Evolutionary conservation across 2,329 filamentous ascomycete species (phyloP), one percentile per base, ranked within the genome.

Genomic region (Raffaelea albimanens): DNA sequence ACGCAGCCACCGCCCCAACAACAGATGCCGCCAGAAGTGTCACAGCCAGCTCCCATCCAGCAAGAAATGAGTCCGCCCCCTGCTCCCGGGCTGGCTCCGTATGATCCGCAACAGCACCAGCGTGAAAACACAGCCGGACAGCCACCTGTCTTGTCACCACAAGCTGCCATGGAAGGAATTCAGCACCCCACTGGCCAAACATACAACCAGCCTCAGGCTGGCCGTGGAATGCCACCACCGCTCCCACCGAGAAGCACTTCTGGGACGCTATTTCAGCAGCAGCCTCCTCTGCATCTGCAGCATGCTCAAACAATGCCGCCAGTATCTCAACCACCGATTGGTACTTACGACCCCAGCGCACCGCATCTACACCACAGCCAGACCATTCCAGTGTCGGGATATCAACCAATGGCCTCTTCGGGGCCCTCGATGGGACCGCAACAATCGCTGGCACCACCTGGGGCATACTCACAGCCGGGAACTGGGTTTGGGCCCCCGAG

Each of bases 291-390:
- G 2, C 49, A 48, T 19, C 33, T 31, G n/a, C 49, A 49, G 2
- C 46, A 49, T 38, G 43, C 43, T 7, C 44, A 49, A 5, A 46
- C 46, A 1, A 49, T 49, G 44, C 46, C 46, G 7, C 20, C 38
- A 1, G 25, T 23, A 2, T 22, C 34, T 13, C 34, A 46, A 25
- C 21, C 25, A 8, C 38, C 43, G 9, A 33, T n/a, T n/a, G n/a
- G n/a, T n/a, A n/a, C n/a, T n/a, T n/a, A n/a, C n/a, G n/a, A 13
- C 13, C 25, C 25, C 13, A 13, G 25, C 25, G 7, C 25, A 7
- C 7, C 13, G 25, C 25, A 29, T 13, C 25, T 13, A 13, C 25
- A 29, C 7, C 25, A 29, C 13, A 29, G 25, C 25, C 25, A 29
- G 25, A 29, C 25, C 7, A 29, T 29, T 29, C 25, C 25, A 29